phyloP scores from a whole-genome alignment of 768 basidiomycete genomes.

The Lactarius tabidus region DNA sequence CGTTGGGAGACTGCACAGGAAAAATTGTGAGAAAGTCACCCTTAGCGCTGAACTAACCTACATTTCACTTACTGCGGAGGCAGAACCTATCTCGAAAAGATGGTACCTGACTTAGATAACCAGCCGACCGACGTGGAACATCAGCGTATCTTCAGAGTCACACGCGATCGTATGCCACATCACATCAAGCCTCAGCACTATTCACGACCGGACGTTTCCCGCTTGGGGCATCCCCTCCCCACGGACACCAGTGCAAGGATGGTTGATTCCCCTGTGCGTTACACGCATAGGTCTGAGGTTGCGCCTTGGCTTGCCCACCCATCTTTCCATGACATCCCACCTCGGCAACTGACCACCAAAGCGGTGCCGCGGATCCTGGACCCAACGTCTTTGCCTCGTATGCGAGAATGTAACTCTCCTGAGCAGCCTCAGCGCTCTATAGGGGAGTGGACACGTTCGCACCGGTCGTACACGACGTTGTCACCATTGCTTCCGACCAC shows the following conservation, averaged over 20 bases:
- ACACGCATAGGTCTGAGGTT: not conserved
- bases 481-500: not conserved
- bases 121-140: not conserved
- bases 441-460: conserved; percentile 2
- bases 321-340: conserved; percentile 1
- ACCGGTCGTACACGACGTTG: not conserved
- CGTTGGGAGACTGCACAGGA: conserved; percentile 25
- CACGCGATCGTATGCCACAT: not conserved
- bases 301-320: conserved; percentile 3
- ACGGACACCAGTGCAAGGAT: not conserved
- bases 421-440: not conserved
- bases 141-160: not conserved
- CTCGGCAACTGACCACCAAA: not conserved
- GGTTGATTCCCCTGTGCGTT: not conserved
- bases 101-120: conserved; percentile 15
- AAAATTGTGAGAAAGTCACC: conserved; percentile 8
- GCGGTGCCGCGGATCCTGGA: conserved; percentile 7
- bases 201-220: conserved; percentile 2
- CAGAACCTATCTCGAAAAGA: conserved; percentile 20
- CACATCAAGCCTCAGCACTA: conserved; percentile 3
- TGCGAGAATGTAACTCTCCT: not conserved
- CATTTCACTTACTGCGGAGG: not conserved
- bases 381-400: not conserved
- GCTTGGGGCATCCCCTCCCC: not conserved
- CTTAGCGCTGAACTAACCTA: not conserved